Conservation (phyloP, 2,329 filamentous ascomycete genomes). For the Akanthomyces dipterigenus region DNA sequence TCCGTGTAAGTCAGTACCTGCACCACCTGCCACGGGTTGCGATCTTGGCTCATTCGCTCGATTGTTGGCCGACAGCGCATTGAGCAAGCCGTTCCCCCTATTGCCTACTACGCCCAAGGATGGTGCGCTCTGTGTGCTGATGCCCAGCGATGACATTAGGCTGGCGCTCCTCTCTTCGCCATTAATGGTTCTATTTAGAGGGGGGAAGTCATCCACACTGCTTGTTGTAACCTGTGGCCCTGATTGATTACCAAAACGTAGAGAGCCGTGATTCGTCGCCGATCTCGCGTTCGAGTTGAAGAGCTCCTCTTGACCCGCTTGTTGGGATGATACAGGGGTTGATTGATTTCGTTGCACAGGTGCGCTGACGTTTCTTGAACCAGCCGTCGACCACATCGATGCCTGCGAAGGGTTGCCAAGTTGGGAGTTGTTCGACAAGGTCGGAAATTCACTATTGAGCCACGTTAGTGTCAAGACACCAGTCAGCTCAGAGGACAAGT, state of each 20-base stretch:
- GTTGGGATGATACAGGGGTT: conserved; percentile 45
- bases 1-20: conserved; percentile 11
- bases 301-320: conserved; percentile 41
- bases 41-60: conserved; percentile 43
- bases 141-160: conserved; percentile 48
- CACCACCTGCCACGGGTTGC: conserved; percentile 36
- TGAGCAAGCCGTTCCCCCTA: conserved; percentile 55
- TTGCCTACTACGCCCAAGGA: conserved; percentile 32
- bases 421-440: conserved; percentile 55
- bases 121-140: conserved; percentile 40
- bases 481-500: neutral
- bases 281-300: conserved; percentile 35
- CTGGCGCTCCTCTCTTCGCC: conserved; percentile 49
- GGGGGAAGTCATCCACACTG: conserved; percentile 55
- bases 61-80: conserved; percentile 55
- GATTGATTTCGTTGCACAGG: conserved; percentile 45
- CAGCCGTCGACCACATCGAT: conserved; percentile 49
- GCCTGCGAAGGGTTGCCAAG: conserved; percentile 41
- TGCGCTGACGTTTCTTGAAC: conserved; percentile 41
- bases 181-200: conserved; percentile 49
- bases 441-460: conserved; percentile 57
- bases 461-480: neutral
- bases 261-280: conserved; percentile 37
- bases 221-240: conserved; percentile 40
- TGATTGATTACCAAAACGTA: conserved; percentile 47